Conservation (phyloP, 306 rosid genomes). For the Oemleria cerasiformis region DNA sequence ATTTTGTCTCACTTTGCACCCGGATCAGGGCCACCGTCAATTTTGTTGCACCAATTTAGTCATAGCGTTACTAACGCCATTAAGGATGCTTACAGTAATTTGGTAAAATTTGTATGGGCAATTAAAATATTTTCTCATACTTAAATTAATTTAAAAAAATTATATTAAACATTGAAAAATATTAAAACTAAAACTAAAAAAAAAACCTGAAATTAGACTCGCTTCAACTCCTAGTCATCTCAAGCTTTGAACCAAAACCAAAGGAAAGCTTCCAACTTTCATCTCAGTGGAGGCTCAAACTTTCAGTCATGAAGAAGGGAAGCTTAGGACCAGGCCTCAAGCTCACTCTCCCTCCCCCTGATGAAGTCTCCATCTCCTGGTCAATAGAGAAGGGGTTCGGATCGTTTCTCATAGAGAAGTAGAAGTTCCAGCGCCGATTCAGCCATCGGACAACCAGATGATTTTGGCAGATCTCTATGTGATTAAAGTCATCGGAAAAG, state of each 20-base stretch:
- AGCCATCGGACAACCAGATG: slow-evolving; percentile 75
- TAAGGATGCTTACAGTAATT: no score
- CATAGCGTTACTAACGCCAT: no score
- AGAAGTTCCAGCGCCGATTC: slow-evolving; percentile 88
- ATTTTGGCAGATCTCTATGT: slow-evolving; percentile 64
- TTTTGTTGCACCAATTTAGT: no score
- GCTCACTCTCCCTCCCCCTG: slow-evolving; percentile 71
- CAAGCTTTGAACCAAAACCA: not conserved
- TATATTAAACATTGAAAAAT: no score
- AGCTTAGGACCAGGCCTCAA: slow-evolving; percentile 52
- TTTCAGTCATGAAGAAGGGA: slow-evolving; percentile 62
- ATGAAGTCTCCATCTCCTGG: slow-evolving; percentile 76
- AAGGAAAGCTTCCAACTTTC: no score
- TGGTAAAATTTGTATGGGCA: no score
- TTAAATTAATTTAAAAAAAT: no score
- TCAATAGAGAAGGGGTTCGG: slow-evolving; percentile 89
- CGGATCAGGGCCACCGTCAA: no score
- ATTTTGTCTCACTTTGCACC: no score
- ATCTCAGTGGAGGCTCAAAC: not conserved
- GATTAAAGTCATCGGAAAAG: slow-evolving; percentile 92
- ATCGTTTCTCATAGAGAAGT: slow-evolving; percentile 70
- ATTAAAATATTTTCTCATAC: no score
- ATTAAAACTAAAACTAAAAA: no score
- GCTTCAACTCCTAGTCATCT: not conserved
- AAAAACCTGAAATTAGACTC: no score